Conservation (phyloP, 2,329 filamentous ascomycete species). For the Samsoniella hepiali region DNA sequence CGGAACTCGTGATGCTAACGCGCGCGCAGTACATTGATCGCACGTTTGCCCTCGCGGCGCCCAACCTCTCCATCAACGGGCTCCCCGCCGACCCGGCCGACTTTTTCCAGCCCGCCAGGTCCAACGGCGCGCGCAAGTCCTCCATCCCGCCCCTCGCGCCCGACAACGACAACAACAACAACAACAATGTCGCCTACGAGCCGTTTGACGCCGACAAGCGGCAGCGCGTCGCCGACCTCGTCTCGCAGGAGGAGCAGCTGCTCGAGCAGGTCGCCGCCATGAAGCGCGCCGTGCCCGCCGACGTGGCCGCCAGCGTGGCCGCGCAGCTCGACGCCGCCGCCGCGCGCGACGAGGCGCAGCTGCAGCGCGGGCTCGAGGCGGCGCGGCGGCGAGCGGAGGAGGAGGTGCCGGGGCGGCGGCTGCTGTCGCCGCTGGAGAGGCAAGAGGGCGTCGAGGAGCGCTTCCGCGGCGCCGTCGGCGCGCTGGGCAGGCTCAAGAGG, state of each 20-base stretch:
- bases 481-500: constrained; percentile 52
- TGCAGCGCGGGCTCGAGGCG: constrained; percentile 34
- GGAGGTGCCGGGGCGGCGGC: constrained; percentile 22
- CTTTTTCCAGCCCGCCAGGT: constrained; percentile 33
- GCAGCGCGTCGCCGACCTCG: constrained; percentile 57
- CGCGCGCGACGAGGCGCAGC: constrained; percentile 45
- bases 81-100: constrained; percentile 44
- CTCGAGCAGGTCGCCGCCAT: constrained; percentile 60
- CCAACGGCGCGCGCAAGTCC: constrained; percentile 24
- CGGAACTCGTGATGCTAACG: not conserved
- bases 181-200: constrained; percentile 42
- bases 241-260: constrained; percentile 60
- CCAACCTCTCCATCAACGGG: constrained; percentile 63
- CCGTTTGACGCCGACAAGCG: constrained; percentile 60
- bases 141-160: constrained; percentile 33
- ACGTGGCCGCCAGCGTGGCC: constrained; percentile 42
- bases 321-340: constrained; percentile 39
- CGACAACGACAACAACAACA: not conserved
- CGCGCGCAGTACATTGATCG: constrained; percentile 54
- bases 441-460: constrained; percentile 43
- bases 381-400: constrained; percentile 46
- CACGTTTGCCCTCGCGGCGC: constrained; percentile 56
- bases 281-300: constrained; percentile 51
- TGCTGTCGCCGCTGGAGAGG: constrained; percentile 40
- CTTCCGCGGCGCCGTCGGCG: constrained; percentile 48